Evolutionary conservation across 1,284 basidiomycete species (phyloP).

Genomic region (Malassezia nana): DNA sequence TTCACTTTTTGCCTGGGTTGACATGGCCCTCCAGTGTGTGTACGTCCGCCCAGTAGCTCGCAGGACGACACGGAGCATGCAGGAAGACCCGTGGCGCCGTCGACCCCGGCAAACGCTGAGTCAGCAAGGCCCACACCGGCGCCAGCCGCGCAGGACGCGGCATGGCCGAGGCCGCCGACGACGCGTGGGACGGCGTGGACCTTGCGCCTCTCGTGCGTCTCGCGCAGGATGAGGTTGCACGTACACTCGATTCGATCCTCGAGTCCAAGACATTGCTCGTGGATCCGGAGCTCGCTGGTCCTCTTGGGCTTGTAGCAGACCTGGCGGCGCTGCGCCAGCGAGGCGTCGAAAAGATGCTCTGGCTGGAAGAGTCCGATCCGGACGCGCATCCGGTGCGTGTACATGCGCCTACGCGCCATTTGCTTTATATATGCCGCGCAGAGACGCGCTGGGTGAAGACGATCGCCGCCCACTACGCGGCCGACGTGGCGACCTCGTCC

Average conservation of each 20-base stretch:
- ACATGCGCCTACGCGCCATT: constrained; percentile 70
- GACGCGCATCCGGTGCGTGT: constrained; percentile 23
- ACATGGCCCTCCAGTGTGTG: constrained; percentile 1
- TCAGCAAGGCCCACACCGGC: too few species aligned
- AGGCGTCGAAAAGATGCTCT: constrained; percentile 98
- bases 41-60: background rate
- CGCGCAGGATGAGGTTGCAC: constrained; percentile 25
- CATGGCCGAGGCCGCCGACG: background rate
- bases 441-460: constrained; percentile 73
- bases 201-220: constrained; percentile 19
- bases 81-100: background rate
- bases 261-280: constrained; percentile 80
- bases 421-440: constrained; percentile 87
- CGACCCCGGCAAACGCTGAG: background rate
- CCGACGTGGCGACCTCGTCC: background rate
- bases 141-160: too few species aligned
- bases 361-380: constrained; percentile 61
- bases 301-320: constrained; percentile 82
- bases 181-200: constrained; percentile 5
- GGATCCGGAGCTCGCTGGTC: constrained; percentile 76
- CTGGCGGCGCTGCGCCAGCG: constrained; percentile 88
- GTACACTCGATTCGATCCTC: constrained; percentile 29
- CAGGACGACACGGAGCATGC: background rate
- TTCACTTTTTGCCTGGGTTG: background rate
- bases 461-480: constrained; percentile 55